Evolutionary conservation across 805 yeast species (phyloP).

Genomic region (Tetrapisispora namnaoensis): DNA sequence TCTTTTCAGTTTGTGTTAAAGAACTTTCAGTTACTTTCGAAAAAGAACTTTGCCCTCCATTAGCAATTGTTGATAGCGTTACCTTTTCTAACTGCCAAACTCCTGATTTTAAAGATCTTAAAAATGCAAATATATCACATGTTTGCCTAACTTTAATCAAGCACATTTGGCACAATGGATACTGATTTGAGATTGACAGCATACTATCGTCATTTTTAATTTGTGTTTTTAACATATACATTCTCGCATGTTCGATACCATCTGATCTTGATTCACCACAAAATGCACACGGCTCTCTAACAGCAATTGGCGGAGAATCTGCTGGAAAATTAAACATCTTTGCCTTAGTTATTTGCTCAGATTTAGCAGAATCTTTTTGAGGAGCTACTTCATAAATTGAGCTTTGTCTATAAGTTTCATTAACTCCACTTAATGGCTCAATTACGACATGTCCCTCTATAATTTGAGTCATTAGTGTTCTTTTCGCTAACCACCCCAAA

Average conservation of each 20-base stretch:
- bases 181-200: constrained; percentile 29
- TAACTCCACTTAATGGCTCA: constrained; percentile 79
- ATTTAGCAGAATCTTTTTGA: not conserved
- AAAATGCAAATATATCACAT: constrained; percentile 72
- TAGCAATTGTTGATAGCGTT: constrained; percentile 12
- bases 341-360: constrained; percentile 17
- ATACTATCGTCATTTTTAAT: constrained; percentile 26
- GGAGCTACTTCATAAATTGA: not conserved
- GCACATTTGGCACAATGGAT: constrained; percentile 77
- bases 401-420: constrained; percentile 34
- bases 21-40: constrained; percentile 8
- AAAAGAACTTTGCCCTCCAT: constrained; percentile 9
- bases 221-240: constrained; percentile 54
- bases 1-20: constrained; percentile 13
- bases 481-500: constrained; percentile 49
- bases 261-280: constrained; percentile 75
- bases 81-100: constrained; percentile 50
- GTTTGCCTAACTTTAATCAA: constrained; percentile 67
- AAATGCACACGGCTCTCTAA: constrained; percentile 63
- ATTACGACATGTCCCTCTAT: constrained; percentile 73
- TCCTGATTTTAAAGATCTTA: constrained; percentile 52
- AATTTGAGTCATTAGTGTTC: constrained; percentile 53
- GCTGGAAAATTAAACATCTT: constrained; percentile 37
- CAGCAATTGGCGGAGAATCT: constrained; percentile 61
- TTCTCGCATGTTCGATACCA: constrained; percentile 64